A percentile compares a stretch with the other conserved stretches of the same genome.
phyloP scores from a whole-genome alignment of 495 filamentous ascomycete species.

The Penicillium cinerascens region DNA sequence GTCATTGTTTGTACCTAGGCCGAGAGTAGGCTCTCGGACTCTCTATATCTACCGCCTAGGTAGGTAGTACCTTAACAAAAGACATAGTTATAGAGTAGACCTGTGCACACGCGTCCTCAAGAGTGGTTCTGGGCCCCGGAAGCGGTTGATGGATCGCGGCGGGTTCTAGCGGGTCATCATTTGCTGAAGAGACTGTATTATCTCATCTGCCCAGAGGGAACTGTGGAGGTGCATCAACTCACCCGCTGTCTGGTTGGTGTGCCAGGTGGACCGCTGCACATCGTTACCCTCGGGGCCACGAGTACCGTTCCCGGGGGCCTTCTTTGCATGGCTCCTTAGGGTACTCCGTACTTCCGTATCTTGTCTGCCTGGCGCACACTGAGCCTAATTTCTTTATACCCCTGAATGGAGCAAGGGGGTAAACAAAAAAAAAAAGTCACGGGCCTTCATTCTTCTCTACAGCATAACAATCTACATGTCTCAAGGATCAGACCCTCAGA shows the following conservation, averaged over 20 bases:
- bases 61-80: too few species aligned
- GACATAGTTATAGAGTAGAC: not conserved
- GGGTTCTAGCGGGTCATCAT: slow-evolving; percentile 16
- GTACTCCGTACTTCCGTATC: not conserved
- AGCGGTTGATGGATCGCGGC: slow-evolving; percentile 30
- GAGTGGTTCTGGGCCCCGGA: slow-evolving; percentile 30
- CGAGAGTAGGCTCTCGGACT: not conserved
- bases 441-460: not conserved
- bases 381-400: not conserved
- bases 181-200: slow-evolving; percentile 9
- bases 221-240: slow-evolving; percentile 14
- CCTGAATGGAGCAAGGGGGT: slow-evolving; percentile 6
- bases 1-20: not conserved
- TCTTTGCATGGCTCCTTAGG: not conserved
- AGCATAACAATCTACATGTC: not conserved
- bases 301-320: not conserved
- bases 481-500: not conserved
- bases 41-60: not conserved
- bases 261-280: slow-evolving; percentile 1
- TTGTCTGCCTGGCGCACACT: slow-evolving; percentile 5
- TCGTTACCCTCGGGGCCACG: not conserved
- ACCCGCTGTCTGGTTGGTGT: not conserved
- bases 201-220: slow-evolving; percentile 15
- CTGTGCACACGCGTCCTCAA: slow-evolving; percentile 24
- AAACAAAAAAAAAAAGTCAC: not conserved